Conservation (phyloP, 768 basidiomycete genomes). For the Amanita pseudoporphyria region DNA sequence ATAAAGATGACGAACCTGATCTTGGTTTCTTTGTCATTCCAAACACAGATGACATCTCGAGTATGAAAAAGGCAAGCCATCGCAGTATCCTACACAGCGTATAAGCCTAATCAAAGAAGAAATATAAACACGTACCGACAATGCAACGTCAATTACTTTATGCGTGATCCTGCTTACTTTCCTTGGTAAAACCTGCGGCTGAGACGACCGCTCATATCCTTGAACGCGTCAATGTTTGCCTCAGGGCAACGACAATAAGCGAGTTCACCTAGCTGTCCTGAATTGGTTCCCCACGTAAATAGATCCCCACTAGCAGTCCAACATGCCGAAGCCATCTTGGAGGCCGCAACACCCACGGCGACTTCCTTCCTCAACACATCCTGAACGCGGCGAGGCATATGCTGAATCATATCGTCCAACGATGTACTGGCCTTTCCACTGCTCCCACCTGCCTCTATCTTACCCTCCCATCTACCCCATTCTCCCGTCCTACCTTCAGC, state of each 20-base stretch:
- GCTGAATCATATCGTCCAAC: slow-evolving; percentile 68
- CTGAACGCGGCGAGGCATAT: slow-evolving; percentile 61
- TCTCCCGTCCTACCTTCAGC: not conserved
- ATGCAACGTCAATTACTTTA: slow-evolving; percentile 60
- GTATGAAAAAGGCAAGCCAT: slow-evolving; percentile 75
- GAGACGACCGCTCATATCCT: slow-evolving; percentile 73
- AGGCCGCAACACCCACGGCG: slow-evolving; percentile 78
- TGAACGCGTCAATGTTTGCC: not conserved
- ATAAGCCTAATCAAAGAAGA: not conserved
- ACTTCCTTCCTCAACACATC: slow-evolving; percentile 70
- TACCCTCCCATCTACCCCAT: not conserved
- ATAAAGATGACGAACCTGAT: slow-evolving; percentile 42
- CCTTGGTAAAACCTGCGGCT: slow-evolving; percentile 70
- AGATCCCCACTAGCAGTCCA: slow-evolving; percentile 61
- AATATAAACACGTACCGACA: slow-evolving; percentile 45
- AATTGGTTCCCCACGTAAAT: slow-evolving; percentile 91
- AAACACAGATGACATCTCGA: slow-evolving; percentile 76
- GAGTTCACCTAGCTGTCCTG: slow-evolving; percentile 75
- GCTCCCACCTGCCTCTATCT: not conserved
- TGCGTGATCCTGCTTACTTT: slow-evolving; percentile 71
- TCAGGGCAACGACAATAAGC: not conserved
- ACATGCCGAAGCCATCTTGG: slow-evolving; percentile 79
- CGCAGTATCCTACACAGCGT: slow-evolving; percentile 57
- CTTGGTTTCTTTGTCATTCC: slow-evolving; percentile 66
- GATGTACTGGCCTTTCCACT: not conserved